These are phyloP conservation scores for Nothopassalora personata DNA, from an alignment of 2,329 filamentous ascomycete species.

Conservation along the genomic window DNA sequence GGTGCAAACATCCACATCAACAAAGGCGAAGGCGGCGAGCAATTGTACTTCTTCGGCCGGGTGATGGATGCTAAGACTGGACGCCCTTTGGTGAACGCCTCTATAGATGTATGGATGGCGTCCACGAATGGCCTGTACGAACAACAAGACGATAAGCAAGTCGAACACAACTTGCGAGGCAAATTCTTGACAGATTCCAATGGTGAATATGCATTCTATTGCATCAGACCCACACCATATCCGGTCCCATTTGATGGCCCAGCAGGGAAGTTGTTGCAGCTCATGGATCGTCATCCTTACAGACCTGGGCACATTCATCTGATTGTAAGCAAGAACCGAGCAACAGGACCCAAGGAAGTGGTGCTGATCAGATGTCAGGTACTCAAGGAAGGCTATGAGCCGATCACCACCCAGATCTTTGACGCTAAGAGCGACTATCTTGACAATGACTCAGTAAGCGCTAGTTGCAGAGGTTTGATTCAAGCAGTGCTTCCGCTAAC, in stretches of 20 bases:
- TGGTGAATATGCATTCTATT: constrained; percentile 21
- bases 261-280: constrained; percentile 49
- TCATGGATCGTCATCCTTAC: constrained; percentile 58
- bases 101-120: constrained; percentile 57
- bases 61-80: constrained; percentile 56
- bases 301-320: constrained; percentile 59
- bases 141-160: constrained; percentile 66
- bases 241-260: constrained; percentile 19
- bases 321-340: constrained; percentile 3
- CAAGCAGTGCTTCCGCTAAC: background rate
- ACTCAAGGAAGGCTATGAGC: constrained; percentile 53
- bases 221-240: constrained; percentile 23
- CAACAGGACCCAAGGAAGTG: no score
- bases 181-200: constrained; percentile 59
- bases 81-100: constrained; percentile 57
- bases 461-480: background rate
- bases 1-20: constrained; percentile 59
- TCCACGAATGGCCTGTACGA: constrained; percentile 62
- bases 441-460: constrained; percentile 11
- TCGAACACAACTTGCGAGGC: constrained; percentile 68
- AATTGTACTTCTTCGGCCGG: constrained; percentile 60
- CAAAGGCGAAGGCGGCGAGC: constrained; percentile 47
- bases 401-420: constrained; percentile 73
- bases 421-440: constrained; percentile 39
- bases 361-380: background rate